Conservation (phyloP, 805 yeast genomes). For the Debaryomyces castellii region DNA sequence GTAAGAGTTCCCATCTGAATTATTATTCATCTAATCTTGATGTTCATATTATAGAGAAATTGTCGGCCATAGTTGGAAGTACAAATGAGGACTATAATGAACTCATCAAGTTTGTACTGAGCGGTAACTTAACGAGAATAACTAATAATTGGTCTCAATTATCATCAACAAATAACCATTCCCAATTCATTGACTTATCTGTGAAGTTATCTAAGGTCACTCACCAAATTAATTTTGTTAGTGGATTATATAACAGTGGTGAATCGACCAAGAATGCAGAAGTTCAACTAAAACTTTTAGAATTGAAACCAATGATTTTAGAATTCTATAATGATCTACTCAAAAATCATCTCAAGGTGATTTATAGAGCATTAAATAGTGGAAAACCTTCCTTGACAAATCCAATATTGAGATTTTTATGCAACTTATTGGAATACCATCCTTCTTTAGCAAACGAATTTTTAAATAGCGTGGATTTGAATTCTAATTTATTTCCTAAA, state of each 20-base stretch:
- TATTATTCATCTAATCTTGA: constrained; percentile 11
- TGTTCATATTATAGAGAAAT: constrained; percentile 9
- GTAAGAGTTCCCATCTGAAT: neutral
- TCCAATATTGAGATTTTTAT: constrained; percentile 60
- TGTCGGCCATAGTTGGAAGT: constrained; percentile 5
- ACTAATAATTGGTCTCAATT: constrained; percentile 42
- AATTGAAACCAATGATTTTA: constrained; percentile 17
- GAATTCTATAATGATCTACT: constrained; percentile 54
- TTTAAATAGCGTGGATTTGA: constrained; percentile 65
- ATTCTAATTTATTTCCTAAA: constrained; percentile 60
- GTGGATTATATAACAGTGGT: neutral
- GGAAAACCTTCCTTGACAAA: constrained; percentile 58
- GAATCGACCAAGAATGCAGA: constrained; percentile 1
- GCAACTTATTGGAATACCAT: constrained; percentile 46
- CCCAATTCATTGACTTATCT: constrained; percentile 46
- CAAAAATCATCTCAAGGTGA: constrained; percentile 54
- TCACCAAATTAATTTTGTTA: constrained; percentile 9
- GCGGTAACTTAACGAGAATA: constrained; percentile 27
- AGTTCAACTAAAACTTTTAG: constrained; percentile 4
- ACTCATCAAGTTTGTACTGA: constrained; percentile 27
- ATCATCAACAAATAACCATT: constrained; percentile 52
- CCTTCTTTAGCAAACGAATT: constrained; percentile 58
- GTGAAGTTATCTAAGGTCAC: constrained; percentile 36
- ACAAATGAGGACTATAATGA: constrained; percentile 2
- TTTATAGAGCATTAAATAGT: constrained; percentile 66